Percentiles rank a stretch among this genome's conserved stretches.
phyloP scores from a whole-genome alignment of 2,329 filamentous ascomycete species.

The Penicillium sp. region DNA sequence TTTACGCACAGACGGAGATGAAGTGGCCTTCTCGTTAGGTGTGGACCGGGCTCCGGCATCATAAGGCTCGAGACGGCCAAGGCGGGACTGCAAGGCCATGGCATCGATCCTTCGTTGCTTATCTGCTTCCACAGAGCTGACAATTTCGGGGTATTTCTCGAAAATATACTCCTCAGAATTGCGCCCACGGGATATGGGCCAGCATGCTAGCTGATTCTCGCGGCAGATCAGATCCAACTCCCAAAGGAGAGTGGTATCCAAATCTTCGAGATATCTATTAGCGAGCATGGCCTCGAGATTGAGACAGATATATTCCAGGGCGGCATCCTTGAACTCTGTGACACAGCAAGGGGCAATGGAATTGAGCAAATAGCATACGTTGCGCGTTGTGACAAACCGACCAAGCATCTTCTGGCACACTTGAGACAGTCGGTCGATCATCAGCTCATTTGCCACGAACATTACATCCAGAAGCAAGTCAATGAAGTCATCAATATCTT shows the following conservation, averaged over 20 bases:
- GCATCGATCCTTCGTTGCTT: slow-evolving; percentile 69
- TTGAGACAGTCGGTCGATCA: slow-evolving; percentile 87
- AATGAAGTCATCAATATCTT: slow-evolving; percentile 76
- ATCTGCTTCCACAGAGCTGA: slow-evolving; percentile 38
- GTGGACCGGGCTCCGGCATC: slow-evolving; percentile 61
- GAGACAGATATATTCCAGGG: slow-evolving; percentile 84
- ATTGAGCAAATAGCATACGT: slow-evolving; percentile 81
- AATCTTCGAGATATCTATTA: slow-evolving; percentile 77
- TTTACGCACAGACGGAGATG: slow-evolving; percentile 46
- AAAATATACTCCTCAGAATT: slow-evolving; percentile 58
- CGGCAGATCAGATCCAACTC: slow-evolving; percentile 79
- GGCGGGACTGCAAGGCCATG: slow-evolving; percentile 65
- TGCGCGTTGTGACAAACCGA: slow-evolving; percentile 78
- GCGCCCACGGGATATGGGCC: slow-evolving; percentile 74
- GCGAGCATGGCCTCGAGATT: slow-evolving; percentile 91
- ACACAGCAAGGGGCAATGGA: slow-evolving; percentile 81
- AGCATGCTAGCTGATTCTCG: slow-evolving; percentile 74
- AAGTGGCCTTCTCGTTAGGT: slow-evolving; percentile 62
- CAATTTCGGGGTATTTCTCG: slow-evolving; percentile 47
- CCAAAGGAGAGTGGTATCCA: slow-evolving; percentile 77
- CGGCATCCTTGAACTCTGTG: slow-evolving; percentile 80
- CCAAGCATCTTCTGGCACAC: slow-evolving; percentile 84
- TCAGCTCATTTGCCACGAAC: slow-evolving; percentile 85
- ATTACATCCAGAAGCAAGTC: slow-evolving; percentile 91
- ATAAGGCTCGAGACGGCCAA: slow-evolving; percentile 64